phyloP scores from a whole-genome alignment of 2,329 filamentous ascomycete genomes.

The Microascus cirrosus region DNA sequence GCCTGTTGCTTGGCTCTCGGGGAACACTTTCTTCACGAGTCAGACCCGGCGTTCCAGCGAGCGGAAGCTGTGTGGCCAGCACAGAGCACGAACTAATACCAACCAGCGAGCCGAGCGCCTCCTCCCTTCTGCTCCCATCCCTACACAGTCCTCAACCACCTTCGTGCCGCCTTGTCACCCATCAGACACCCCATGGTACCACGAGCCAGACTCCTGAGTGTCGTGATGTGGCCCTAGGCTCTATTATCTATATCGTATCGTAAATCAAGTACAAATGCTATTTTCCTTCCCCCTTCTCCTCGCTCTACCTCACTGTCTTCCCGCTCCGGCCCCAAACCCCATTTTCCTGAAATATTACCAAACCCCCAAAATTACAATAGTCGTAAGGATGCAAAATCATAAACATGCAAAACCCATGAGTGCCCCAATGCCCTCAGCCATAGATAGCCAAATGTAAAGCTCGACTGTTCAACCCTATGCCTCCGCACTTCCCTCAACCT shows the following conservation, averaged over 20 bases:
- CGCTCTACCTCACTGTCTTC: too few species aligned
- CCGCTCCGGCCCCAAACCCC: too few species aligned
- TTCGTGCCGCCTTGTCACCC: not conserved
- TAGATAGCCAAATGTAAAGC: not conserved
- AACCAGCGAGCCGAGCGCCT: too few species aligned
- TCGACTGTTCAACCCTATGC: not conserved
- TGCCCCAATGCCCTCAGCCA: not conserved
- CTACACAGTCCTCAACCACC: too few species aligned
- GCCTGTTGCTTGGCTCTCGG: too few species aligned
- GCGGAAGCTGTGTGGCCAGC: too few species aligned
- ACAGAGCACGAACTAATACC: too few species aligned
- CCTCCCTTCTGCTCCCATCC: too few species aligned
- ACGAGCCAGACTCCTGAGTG: not conserved
- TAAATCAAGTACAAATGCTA: not conserved
- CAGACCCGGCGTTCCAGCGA: too few species aligned
- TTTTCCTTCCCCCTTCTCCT: not conserved
- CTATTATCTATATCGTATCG: not conserved
- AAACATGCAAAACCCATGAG: not conserved
- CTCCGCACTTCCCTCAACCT: slow-evolving; percentile 19
- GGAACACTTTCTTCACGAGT: too few species aligned
- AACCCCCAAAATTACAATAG: not conserved
- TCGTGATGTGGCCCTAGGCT: not conserved
- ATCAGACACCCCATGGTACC: not conserved
- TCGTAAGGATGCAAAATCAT: not conserved
- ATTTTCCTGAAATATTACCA: not conserved